A percentile compares a stretch with the other conserved stretches of the same genome.
Evolutionary conservation across 2,329 filamentous ascomycete species (phyloP).

Genomic region (Coniochaeta sp.): DNA sequence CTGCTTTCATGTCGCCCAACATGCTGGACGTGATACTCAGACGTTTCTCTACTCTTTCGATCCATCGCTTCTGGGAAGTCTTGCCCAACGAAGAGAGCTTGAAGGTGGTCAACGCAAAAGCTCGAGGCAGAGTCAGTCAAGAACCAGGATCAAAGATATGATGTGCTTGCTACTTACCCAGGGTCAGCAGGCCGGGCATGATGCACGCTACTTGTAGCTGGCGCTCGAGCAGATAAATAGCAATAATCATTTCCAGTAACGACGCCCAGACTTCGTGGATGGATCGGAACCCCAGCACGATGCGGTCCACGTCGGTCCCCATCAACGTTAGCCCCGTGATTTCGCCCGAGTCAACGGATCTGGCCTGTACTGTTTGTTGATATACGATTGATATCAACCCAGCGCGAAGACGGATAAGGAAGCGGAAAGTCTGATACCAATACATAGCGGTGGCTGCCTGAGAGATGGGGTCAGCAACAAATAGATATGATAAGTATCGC

Average conservation of each 20-base stretch:
- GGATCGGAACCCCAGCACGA: slow-evolving; percentile 1
- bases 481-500: too few relatives aligned
- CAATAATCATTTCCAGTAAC: slow-evolving; percentile 7
- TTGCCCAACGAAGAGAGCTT: too few relatives aligned
- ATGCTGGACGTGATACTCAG: slow-evolving; percentile 24
- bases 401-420: too few relatives aligned
- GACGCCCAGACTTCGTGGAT: slow-evolving; percentile 10
- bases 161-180: too few relatives aligned
- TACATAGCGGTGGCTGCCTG: too few relatives aligned
- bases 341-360: slow-evolving; percentile 9
- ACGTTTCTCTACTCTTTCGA: slow-evolving; percentile 27
- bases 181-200: too few relatives aligned
- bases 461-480: too few relatives aligned
- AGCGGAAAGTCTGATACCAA: too few relatives aligned
- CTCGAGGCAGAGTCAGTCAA: too few relatives aligned
- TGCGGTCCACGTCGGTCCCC: slow-evolving; percentile 11
- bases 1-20: slow-evolving; percentile 25
- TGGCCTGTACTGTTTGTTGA: slow-evolving; percentile 10
- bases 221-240: slow-evolving; percentile 9
- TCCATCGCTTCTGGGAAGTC: slow-evolving; percentile 14
- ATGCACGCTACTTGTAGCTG: neutral
- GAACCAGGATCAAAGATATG: too few relatives aligned
- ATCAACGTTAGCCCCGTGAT: slow-evolving; percentile 9
- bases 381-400: neutral
- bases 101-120: too few relatives aligned